phyloP scores from a whole-genome alignment of 306 rosid species.

The Elaeagnus macrophylla region DNA sequence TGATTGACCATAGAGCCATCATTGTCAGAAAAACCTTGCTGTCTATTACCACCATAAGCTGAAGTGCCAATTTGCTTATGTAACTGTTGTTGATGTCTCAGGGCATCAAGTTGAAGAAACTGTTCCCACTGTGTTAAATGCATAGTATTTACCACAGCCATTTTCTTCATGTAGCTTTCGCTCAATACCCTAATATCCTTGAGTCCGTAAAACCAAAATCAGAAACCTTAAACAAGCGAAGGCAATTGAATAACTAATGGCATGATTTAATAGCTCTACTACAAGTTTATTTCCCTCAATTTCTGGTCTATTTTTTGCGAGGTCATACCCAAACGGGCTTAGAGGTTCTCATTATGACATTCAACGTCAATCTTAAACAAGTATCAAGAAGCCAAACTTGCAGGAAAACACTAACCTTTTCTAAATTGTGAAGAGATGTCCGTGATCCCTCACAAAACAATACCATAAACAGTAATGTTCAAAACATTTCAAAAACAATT shows the following conservation, averaged over 20 bases:
- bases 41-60: slow-evolving; percentile 65
- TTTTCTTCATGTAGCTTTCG: slow-evolving; percentile 74
- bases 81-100: slow-evolving; percentile 69
- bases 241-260: background rate
- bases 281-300: background rate
- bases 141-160: slow-evolving; percentile 50
- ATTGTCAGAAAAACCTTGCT: slow-evolving; percentile 52
- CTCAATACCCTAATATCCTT: slow-evolving; percentile 77
- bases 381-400: background rate
- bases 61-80: slow-evolving; percentile 51
- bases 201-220: slow-evolving; percentile 18
- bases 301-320: background rate
- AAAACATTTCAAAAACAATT: too few species aligned
- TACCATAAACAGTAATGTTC: too few species aligned
- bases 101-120: slow-evolving; percentile 71
- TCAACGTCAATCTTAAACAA: background rate
- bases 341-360: background rate
- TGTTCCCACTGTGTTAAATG: slow-evolving; percentile 84
- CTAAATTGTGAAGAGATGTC: background rate
- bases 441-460: too few species aligned
- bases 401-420: background rate
- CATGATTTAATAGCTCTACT: background rate
- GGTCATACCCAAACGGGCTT: background rate
- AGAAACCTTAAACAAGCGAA: slow-evolving; percentile 16
- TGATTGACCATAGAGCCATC: slow-evolving; percentile 51